Percentiles rank a stretch among this genome's conserved stretches.
These are phyloP conservation scores for Rhodomyrtus psidioides DNA, from an alignment of 441 rosid genomes.

Conservation along the genomic window DNA sequence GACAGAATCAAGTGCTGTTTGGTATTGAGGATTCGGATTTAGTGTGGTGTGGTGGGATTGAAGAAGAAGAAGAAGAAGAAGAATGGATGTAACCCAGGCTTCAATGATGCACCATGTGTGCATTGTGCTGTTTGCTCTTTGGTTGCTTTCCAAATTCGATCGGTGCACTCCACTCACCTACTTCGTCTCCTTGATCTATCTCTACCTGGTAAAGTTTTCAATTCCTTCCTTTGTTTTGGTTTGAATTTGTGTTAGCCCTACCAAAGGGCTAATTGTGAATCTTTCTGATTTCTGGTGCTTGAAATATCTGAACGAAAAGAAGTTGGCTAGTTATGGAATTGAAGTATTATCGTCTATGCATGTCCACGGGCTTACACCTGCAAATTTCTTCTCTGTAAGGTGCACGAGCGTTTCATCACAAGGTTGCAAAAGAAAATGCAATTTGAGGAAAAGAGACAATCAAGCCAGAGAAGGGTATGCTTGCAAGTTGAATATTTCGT, in stretches of 20 bases:
- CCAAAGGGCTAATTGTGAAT: background rate
- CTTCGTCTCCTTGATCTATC: constrained; percentile 31
- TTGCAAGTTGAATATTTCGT: background rate
- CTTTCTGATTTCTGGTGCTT: background rate
- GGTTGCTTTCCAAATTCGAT: constrained; percentile 8
- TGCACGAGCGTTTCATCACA: background rate
- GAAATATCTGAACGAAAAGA: background rate
- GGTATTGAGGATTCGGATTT: background rate
- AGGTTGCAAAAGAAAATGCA: background rate
- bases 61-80: background rate
- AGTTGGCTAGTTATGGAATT: background rate
- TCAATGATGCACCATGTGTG: constrained; percentile 18
- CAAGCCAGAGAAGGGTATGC: constrained; percentile 5
- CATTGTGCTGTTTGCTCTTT: constrained; percentile 14
- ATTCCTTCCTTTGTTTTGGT: background rate
- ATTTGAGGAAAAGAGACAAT: constrained; percentile 6
- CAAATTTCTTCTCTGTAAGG: background rate
- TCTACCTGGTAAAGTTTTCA: constrained; percentile 43
- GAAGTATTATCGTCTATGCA: background rate
- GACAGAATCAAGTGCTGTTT: background rate
- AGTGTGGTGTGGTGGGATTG: background rate
- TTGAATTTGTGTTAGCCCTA: background rate
- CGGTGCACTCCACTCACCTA: constrained; percentile 4
- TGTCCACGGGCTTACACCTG: background rate
- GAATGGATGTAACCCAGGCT: constrained; percentile 13